Conservation (phyloP, 73 alveolate species). For the Tetrahymena malaccensis region DNA sequence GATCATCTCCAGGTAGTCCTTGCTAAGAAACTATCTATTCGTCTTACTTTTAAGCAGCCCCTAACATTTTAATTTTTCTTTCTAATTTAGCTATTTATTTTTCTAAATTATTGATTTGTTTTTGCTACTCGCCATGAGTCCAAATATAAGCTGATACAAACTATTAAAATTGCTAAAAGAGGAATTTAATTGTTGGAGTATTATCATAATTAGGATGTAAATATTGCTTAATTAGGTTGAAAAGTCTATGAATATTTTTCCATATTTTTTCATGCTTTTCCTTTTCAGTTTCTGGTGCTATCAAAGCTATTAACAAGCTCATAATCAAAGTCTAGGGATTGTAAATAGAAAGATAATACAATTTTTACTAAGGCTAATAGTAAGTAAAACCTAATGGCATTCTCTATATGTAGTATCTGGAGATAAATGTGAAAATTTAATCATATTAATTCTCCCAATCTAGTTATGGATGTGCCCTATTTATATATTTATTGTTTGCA, state of each 20-base stretch:
- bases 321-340: background rate
- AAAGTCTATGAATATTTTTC: background rate
- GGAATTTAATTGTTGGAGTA: background rate
- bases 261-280: background rate
- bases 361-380: background rate
- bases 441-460: background rate
- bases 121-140: background rate
- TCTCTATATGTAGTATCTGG: background rate
- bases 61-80: background rate
- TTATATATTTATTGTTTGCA: too few relatives aligned
- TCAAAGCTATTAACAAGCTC: background rate
- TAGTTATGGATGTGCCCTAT: background rate
- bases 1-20: background rate
- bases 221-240: background rate
- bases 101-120: background rate
- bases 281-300: background rate
- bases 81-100: background rate
- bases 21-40: background rate
- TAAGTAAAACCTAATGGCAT: background rate
- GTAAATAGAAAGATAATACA: background rate
- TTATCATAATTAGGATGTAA: background rate
- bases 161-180: background rate
- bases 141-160: background rate
- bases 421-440: background rate
- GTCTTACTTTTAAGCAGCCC: background rate